Evolutionary conservation across 1,139 yeast genomes (phyloP).

Genomic region (Saccharomyces uvarum): DNA sequence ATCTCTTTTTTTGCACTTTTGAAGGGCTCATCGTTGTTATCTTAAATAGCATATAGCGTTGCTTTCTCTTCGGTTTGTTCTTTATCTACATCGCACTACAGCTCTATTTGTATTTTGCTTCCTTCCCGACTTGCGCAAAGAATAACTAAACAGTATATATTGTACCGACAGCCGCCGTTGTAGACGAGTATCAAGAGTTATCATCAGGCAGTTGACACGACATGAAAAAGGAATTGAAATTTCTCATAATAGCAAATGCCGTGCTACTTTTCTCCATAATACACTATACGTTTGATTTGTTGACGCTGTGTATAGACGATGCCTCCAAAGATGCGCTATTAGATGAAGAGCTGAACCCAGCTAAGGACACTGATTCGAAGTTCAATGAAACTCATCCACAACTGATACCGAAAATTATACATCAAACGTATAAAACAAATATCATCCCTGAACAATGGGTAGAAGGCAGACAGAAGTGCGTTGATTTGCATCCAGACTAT

Average conservation of each 20-base stretch:
- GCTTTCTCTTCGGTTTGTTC: background rate
- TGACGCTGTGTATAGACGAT: conserved; percentile 69
- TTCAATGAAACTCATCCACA: conserved; percentile 35
- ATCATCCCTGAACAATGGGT: conserved; percentile 76
- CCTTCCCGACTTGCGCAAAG: background rate
- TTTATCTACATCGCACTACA: no score
- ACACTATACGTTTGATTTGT: conserved; percentile 67
- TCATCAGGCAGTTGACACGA: background rate
- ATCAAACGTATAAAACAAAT: conserved; percentile 79
- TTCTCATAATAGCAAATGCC: conserved; percentile 53
- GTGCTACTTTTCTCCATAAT: conserved; percentile 48
- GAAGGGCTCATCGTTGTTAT: background rate
- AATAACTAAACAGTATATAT: background rate
- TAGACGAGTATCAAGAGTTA: background rate
- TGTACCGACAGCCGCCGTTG: background rate
- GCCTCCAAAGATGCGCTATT: conserved; percentile 55
- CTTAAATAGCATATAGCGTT: background rate
- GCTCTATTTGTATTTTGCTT: background rate
- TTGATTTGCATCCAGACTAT: conserved; percentile 77
- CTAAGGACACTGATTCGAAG: conserved; percentile 6
- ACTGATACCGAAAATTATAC: conserved; percentile 80
- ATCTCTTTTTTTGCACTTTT: background rate
- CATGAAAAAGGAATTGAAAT: conserved; percentile 51
- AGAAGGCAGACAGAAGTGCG: conserved; percentile 67
- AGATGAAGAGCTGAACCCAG: conserved; percentile 49